These are phyloP conservation scores for Populus nigra DNA, from an alignment of 345 rosid species.

Conservation along the genomic window DNA sequence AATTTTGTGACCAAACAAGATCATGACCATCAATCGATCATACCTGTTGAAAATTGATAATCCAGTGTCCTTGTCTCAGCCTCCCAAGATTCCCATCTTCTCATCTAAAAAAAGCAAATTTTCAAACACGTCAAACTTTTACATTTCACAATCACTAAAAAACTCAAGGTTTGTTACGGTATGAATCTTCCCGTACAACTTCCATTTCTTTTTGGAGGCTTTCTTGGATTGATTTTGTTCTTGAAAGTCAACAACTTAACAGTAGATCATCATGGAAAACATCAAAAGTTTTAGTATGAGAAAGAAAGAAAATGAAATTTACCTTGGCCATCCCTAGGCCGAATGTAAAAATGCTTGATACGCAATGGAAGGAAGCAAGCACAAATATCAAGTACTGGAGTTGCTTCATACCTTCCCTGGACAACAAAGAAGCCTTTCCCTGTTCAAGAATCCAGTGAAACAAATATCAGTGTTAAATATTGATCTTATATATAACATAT, in stretches of 20 bases:
- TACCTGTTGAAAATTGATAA: constrained; percentile 52
- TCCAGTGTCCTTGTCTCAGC: constrained; percentile 57
- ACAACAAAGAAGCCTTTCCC: constrained; percentile 54
- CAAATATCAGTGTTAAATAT: background rate
- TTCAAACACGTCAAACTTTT: constrained; percentile 20
- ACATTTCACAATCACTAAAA: background rate
- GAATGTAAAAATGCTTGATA: constrained; percentile 49
- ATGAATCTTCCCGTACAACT: background rate
- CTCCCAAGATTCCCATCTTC: constrained; percentile 60
- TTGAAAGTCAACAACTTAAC: background rate
- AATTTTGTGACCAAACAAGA: background rate
- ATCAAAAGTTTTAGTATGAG: background rate
- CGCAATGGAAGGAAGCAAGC: constrained; percentile 52
- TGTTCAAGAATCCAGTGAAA: constrained; percentile 18
- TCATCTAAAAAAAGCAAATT: constrained; percentile 39
- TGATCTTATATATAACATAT: background rate
- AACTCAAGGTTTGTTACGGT: background rate
- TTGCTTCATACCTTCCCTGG: constrained; percentile 41
- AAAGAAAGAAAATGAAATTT: background rate
- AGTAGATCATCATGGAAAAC: background rate
- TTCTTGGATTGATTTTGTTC: background rate
- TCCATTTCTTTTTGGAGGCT: background rate
- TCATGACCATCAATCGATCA: background rate
- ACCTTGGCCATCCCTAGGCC: constrained; percentile 72
- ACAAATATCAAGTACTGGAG: constrained; percentile 54